These are phyloP conservation scores for Tricholoma matsutake DNA, from an alignment of 768 basidiomycete genomes.

Conservation along the genomic window DNA sequence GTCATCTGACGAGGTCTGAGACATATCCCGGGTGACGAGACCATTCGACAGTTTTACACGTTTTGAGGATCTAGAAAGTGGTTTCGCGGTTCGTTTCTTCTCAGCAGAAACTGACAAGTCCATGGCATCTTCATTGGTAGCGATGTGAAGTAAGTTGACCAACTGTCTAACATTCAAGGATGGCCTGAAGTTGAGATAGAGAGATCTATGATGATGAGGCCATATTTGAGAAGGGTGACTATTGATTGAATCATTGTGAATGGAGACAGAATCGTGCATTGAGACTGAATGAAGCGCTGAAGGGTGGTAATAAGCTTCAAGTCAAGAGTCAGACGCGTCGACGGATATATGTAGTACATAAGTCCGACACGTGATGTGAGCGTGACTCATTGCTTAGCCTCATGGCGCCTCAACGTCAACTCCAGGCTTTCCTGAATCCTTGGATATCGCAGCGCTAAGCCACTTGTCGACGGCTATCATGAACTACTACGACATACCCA, in stretches of 20 bases:
- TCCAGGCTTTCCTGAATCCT: too few relatives aligned
- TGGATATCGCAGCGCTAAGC: too few relatives aligned
- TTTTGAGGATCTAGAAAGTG: constrained; percentile 7
- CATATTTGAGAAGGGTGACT: constrained; percentile 11
- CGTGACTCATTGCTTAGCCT: too few relatives aligned
- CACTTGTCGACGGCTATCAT: not conserved
- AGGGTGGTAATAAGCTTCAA: too few relatives aligned
- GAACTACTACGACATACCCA: not conserved
- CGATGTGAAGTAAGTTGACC: constrained; percentile 17
- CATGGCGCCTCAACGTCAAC: too few relatives aligned
- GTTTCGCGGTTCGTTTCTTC: constrained; percentile 13
- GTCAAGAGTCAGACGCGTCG: too few relatives aligned
- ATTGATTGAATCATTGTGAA: constrained; percentile 11
- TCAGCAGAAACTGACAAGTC: constrained; percentile 3
- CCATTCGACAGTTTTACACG: constrained; percentile 10
- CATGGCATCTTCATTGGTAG: constrained; percentile 14
- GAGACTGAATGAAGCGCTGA: too few relatives aligned
- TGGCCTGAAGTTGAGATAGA: constrained; percentile 17
- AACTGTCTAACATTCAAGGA: constrained; percentile 24
- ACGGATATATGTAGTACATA: too few relatives aligned
- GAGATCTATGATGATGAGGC: constrained; percentile 5
- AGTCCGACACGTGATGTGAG: too few relatives aligned
- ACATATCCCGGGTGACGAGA: not conserved
- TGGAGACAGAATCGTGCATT: constrained; percentile 17
- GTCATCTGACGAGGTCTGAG: constrained; percentile 5